Percentiles rank a stretch among this genome's conserved stretches.
These are phyloP conservation scores for Sclerotinia trifoliorum DNA, from an alignment of 2,329 filamentous ascomycete genomes.

Conservation along the genomic window DNA sequence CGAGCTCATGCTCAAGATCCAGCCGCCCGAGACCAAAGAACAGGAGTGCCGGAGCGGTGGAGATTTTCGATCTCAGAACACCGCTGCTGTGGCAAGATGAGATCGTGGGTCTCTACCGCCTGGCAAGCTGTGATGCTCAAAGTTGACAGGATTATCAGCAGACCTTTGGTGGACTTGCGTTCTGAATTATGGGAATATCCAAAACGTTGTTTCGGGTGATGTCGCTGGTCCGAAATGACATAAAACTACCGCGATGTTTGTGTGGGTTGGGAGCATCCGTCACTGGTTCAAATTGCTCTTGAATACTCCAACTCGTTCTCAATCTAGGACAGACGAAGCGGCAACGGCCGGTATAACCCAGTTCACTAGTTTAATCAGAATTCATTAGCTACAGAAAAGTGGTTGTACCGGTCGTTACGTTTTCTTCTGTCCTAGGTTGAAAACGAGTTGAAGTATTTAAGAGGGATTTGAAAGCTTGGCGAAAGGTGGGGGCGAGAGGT, in stretches of 20 bases:
- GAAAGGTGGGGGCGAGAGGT: background rate
- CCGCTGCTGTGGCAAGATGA: too few relatives aligned
- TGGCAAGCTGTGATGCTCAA: background rate
- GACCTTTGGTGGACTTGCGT: too few relatives aligned
- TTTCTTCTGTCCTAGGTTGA: background rate
- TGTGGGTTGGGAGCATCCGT: background rate
- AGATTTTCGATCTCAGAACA: too few relatives aligned
- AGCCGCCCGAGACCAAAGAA: rapidly evolving
- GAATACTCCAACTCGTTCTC: background rate
- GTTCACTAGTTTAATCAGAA: background rate
- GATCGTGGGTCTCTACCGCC: background rate
- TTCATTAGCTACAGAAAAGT: background rate
- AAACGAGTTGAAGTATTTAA: background rate
- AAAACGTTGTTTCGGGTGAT: background rate
- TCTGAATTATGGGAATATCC: too few relatives aligned
- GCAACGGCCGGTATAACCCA: background rate
- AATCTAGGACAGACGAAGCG: background rate
- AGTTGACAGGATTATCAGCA: background rate
- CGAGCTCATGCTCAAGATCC: too few relatives aligned
- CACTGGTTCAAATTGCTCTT: background rate
- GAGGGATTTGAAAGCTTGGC: background rate
- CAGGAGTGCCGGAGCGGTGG: too few relatives aligned
- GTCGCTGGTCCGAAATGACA: background rate
- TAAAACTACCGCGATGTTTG: background rate
- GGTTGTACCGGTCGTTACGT: background rate